Percentiles rank a stretch among this genome's conserved stretches.
Conservation (phyloP, 371 early-diverging fungal species). For the Lichtheimia ramosa region DNA sequence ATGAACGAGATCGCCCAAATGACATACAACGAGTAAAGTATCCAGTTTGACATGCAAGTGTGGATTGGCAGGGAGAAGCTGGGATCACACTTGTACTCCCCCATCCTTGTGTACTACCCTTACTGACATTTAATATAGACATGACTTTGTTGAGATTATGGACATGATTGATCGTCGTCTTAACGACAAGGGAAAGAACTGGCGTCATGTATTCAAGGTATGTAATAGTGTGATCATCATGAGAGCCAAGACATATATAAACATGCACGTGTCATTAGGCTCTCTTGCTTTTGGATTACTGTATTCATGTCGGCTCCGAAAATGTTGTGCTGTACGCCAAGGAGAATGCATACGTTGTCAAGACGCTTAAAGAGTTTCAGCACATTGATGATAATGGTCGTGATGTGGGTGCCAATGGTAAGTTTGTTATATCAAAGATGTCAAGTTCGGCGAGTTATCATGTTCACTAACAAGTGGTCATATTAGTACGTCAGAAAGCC, state of each 20-base stretch:
- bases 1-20: slow-evolving; percentile 92
- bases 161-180: slow-evolving; percentile 95
- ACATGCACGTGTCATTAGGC: slow-evolving; percentile 30
- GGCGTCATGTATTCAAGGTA: slow-evolving; percentile 98
- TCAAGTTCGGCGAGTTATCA: background rate
- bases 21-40: slow-evolving; percentile 81
- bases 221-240: background rate
- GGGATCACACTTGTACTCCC: too few relatives aligned
- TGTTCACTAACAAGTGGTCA: background rate
- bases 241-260: too few relatives aligned
- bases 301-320: slow-evolving; percentile 83
- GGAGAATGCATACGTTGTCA: slow-evolving; percentile 89
- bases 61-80: too few relatives aligned
- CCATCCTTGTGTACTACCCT: background rate
- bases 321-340: slow-evolving; percentile 85
- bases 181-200: slow-evolving; percentile 96
- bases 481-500: slow-evolving; percentile 87
- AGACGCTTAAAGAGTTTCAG: slow-evolving; percentile 95
- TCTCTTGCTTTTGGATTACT: slow-evolving; percentile 68
- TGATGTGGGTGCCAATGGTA: slow-evolving; percentile 89
- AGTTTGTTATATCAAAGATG: background rate
- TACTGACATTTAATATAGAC: slow-evolving; percentile 48
- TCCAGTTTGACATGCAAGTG: too few relatives aligned
- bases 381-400: slow-evolving; percentile 89
- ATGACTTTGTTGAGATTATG: slow-evolving; percentile 94